phyloP scores from a whole-genome alignment of 2,329 filamentous ascomycete genomes.

The Xylaria sp. region DNA sequence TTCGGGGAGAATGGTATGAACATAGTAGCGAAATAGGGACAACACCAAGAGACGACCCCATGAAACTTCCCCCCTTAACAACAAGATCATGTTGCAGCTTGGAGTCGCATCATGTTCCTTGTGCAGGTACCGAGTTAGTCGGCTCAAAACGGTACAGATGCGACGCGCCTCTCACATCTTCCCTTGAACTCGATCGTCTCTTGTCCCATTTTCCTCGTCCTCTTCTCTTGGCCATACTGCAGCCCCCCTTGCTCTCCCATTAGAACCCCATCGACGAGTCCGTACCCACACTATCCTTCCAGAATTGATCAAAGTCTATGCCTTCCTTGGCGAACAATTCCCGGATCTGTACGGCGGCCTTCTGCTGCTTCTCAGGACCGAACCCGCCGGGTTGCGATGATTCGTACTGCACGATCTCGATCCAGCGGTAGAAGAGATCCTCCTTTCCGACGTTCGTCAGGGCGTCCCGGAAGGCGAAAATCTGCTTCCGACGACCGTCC shows the following conservation, averaged over 20 bases:
- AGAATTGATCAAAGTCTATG: slow-evolving; percentile 78
- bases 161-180: neutral
- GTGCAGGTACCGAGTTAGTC: neutral
- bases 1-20: too few relatives aligned
- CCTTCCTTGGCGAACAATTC: slow-evolving; percentile 67
- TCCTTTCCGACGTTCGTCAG: slow-evolving; percentile 76
- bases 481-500: slow-evolving; percentile 63
- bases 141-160: neutral
- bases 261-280: slow-evolving; percentile 30
- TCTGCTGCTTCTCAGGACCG: slow-evolving; percentile 65
- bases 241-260: neutral
- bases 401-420: slow-evolving; percentile 87
- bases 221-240: neutral
- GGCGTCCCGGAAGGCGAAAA: slow-evolving; percentile 74
- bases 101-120: neutral
- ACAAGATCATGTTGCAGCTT: too few relatives aligned
- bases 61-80: too few relatives aligned
- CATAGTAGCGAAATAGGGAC: too few relatives aligned
- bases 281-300: slow-evolving; percentile 56
- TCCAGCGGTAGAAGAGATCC: slow-evolving; percentile 84
- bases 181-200: neutral
- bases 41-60: too few relatives aligned
- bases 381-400: slow-evolving; percentile 74
- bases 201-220: neutral
- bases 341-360: slow-evolving; percentile 67